Evolutionary conservation across 176 grass and related monocot genomes (phyloP).

Genomic region (Zea mays): DNA sequence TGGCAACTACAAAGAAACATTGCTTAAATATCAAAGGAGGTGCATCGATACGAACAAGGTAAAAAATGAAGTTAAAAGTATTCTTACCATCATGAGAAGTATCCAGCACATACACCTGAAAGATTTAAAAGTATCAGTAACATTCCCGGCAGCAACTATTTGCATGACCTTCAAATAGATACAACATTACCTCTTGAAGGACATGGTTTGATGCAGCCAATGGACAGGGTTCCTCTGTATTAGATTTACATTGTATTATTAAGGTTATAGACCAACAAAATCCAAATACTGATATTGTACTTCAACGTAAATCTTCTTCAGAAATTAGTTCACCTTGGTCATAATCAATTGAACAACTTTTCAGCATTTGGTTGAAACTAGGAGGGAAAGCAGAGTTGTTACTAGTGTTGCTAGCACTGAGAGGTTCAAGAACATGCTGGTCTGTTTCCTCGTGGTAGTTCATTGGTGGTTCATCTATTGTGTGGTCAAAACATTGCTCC

Average conservation of each 20-base stretch:
- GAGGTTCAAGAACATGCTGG: constrained; percentile 33
- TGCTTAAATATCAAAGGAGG: constrained; percentile 9
- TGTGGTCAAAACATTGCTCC: constrained; percentile 34
- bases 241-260: constrained; percentile 8
- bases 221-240: constrained; percentile 28
- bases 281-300: constrained; percentile 11
- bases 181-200: constrained; percentile 41
- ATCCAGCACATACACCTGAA: constrained; percentile 43
- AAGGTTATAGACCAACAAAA: constrained; percentile 6
- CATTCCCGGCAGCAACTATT: not conserved
- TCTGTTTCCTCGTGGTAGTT: constrained; percentile 38
- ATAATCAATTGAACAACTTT: constrained; percentile 44
- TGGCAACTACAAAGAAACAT: constrained; percentile 41
- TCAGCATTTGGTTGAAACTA: constrained; percentile 60
- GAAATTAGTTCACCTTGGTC: constrained; percentile 41
- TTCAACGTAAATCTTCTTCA: constrained; percentile 5
- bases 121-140: constrained; percentile 22
- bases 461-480: constrained; percentile 35
- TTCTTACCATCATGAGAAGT: constrained; percentile 32
- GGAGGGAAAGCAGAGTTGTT: constrained; percentile 48
- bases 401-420: constrained; percentile 31
- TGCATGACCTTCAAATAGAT: constrained; percentile 22
- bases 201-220: constrained; percentile 15
- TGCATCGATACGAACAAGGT: not conserved
- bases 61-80: constrained; percentile 15